Conservation (phyloP, 108 stramenopile genomes). For the Chaetoceros tenuissimus region DNA sequence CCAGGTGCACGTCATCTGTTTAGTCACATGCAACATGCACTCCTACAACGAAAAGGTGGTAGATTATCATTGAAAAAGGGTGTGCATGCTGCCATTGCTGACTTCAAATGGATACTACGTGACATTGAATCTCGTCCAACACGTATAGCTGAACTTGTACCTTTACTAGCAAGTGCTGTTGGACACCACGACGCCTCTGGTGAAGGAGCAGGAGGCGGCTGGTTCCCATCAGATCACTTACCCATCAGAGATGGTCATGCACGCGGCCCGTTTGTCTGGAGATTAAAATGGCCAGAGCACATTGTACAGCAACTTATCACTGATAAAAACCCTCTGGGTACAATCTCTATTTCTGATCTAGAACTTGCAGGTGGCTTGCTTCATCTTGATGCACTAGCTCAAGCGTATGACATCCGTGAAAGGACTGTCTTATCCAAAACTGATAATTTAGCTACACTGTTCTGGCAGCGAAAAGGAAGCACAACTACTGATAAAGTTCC, state of each 20-base stretch:
- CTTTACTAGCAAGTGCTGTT: constrained; percentile 10
- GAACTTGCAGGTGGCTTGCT: constrained; percentile 23
- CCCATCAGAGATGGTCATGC: neutral
- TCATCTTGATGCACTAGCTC: constrained; percentile 14
- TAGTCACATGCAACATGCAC: constrained; percentile 24
- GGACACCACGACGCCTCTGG: constrained; percentile 28
- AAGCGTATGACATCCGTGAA: constrained; percentile 14
- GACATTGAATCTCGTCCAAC: constrained; percentile 19
- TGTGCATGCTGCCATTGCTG: constrained; percentile 19
- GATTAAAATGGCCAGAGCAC: constrained; percentile 4
- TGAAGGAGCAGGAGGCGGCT: constrained; percentile 20
- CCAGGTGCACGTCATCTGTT: constrained; percentile 28
- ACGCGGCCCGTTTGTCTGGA: constrained; percentile 20
- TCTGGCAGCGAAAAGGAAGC: constrained; percentile 9
- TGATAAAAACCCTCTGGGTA: constrained; percentile 13
- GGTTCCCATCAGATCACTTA: constrained; percentile 18
- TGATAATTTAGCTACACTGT: constrained; percentile 8
- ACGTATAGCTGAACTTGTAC: constrained; percentile 20
- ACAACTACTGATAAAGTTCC: neutral
- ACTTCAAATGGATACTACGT: constrained; percentile 18
- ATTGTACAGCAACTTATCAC: constrained; percentile 6
- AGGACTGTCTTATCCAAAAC: constrained; percentile 1
- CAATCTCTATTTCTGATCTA: constrained; percentile 23
- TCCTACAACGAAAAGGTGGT: constrained; percentile 10
- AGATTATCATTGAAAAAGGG: constrained; percentile 8